Evolutionary conservation across 495 filamentous ascomycete genomes (phyloP).

Genomic region (Neurospora terricola): DNA sequence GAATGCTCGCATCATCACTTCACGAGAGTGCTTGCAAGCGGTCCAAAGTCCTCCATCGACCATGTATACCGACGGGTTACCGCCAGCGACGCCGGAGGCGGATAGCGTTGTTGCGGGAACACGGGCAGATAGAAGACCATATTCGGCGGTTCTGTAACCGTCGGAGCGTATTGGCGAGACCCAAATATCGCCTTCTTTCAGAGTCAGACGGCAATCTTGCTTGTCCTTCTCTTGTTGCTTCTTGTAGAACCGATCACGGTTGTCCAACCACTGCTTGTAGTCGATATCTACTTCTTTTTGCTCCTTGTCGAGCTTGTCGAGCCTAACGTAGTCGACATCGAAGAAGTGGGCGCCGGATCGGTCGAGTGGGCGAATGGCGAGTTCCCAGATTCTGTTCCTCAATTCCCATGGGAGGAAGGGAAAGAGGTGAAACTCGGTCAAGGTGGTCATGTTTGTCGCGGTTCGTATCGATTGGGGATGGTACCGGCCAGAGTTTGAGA

Average conservation of each 20-base stretch:
- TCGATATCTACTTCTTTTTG: too few species aligned
- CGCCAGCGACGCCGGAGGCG: not conserved
- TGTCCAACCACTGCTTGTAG: not conserved
- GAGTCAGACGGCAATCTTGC: not conserved
- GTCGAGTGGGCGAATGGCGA: not conserved
- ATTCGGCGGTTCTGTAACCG: not conserved
- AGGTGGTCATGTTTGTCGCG: not conserved
- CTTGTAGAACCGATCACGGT: not conserved
- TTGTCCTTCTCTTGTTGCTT: not conserved
- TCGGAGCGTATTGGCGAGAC: not conserved
- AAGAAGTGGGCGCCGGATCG: not conserved
- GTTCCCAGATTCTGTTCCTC: not conserved
- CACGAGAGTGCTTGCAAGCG: not conserved
- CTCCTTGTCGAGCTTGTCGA: not conserved
- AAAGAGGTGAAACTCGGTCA: not conserved
- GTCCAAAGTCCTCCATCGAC: not conserved
- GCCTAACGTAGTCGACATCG: not conserved
- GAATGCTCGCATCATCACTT: not conserved
- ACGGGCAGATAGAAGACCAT: not conserved
- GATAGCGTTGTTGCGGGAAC: not conserved
- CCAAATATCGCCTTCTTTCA: not conserved
- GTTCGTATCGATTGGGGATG: not conserved
- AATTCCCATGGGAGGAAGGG: not conserved
- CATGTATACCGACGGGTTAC: not conserved
- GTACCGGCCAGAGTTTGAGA: not conserved